Base-by-base conservation (phyloP, 1,284 basidiomycete genomes). In the Ganoderma sp. region DNA sequence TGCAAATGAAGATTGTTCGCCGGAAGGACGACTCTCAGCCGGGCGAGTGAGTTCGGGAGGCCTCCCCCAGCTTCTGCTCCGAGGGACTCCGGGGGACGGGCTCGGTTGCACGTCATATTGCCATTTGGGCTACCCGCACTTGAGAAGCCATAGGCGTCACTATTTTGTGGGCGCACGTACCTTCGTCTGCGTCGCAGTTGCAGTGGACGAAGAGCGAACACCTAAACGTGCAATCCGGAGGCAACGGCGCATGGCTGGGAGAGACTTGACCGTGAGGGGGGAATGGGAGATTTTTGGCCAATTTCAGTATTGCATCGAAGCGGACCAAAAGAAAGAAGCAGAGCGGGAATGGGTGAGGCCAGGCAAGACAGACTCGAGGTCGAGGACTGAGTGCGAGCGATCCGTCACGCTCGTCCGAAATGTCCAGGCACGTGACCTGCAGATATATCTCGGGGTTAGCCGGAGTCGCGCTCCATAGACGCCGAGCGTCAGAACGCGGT, bases 121-220 rank as follows among this genome's bases (percentile, higher is more conserved):
- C 45, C 42, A 63, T 58, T 68, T 67, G 9, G 70, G 62, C 68
- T 71, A 41, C 37, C n/a, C 22, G 39, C 22, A 41, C 6, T 10
- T 28, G 3, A 22, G 39, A 32, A 42, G 17, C 58, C 10, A 39
- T 25, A 12, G 3, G 4, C 1, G 12, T 25, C 25, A 43, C 32
- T 41, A 39, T 43, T 25, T 61, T 25, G 3, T 45, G 17, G 19
- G 1, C 1, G 28, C 14, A 67, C 70, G 39, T 22, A 72, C 71
- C 67, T 70, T 41, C 19, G 64, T 58, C 48, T 69, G 67, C 22
- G 68, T 66, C 19, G 71, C 67, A 8, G 68, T 66, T 14, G 71
- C 67, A 12, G 69, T 69, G 6, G 71, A 70, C 14, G 71, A 58
- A 17, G 65, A 45, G 43, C 71, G 71, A n/a, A 73, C 37, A 8